A percentile compares a stretch with the other conserved stretches of the same genome.
Evolutionary conservation across 352 stramenopile species (phyloP).

Genomic region (Globisporangium echinulatum): DNA sequence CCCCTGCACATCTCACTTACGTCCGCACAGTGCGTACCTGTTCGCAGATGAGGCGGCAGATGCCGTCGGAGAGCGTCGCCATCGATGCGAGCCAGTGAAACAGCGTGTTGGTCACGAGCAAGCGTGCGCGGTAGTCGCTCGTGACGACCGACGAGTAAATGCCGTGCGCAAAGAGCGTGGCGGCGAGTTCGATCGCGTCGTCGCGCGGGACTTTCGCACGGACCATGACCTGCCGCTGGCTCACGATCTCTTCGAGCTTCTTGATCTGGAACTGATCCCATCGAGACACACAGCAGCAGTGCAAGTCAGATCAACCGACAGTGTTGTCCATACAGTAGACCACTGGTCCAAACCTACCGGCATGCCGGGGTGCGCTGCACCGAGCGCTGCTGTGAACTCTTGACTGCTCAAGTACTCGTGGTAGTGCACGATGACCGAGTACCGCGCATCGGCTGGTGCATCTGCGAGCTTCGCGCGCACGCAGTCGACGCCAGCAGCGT

Average conservation of each 20-base stretch:
- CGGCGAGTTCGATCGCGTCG: conserved; percentile 68
- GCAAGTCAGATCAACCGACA: neutral
- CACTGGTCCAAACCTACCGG: conserved; percentile 25
- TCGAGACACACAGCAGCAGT: neutral
- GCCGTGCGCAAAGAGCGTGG: conserved; percentile 54
- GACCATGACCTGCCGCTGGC: conserved; percentile 69
- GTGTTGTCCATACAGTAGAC: too few species aligned
- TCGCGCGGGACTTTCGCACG: conserved; percentile 56
- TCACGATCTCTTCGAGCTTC: conserved; percentile 71
- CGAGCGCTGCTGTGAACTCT: conserved; percentile 74
- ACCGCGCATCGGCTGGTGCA: conserved; percentile 53
- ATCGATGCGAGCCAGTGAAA: conserved; percentile 77
- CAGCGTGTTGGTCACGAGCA: conserved; percentile 59
- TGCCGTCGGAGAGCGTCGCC: conserved; percentile 70
- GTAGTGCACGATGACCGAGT: conserved; percentile 90
- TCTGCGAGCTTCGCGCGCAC: conserved; percentile 41
- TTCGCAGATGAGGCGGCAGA: conserved; percentile 82
- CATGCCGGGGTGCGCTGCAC: conserved; percentile 60
- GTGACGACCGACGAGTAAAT: conserved; percentile 79
- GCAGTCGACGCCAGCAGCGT: conserved; percentile 38
- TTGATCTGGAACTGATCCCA: conserved; percentile 65
- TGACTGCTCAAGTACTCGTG: conserved; percentile 90
- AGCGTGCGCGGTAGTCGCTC: conserved; percentile 66
- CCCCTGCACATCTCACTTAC: too few species aligned
- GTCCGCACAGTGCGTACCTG: conserved; percentile 20